phyloP scores from a whole-genome alignment of 768 basidiomycete species.

The Chiua virens region DNA sequence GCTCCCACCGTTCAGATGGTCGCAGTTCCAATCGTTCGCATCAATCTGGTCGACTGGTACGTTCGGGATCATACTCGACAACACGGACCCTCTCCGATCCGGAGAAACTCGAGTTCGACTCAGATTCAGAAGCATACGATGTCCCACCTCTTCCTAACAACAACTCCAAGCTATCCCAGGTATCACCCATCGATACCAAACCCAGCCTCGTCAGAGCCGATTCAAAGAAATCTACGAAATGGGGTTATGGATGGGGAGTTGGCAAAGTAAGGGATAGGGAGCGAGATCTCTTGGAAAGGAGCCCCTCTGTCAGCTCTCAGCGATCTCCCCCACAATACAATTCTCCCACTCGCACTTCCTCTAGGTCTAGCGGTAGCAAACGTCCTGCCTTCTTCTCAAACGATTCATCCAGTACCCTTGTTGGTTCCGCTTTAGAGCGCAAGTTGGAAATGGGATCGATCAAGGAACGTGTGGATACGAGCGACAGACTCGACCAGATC shows the following conservation, averaged over 20 bases:
- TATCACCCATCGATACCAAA: conserved; percentile 34
- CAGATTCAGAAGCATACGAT: conserved; percentile 64
- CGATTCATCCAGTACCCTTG: conserved; percentile 69
- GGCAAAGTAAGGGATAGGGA: conserved; percentile 55
- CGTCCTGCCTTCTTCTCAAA: conserved; percentile 49
- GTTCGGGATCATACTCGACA: conserved; percentile 45
- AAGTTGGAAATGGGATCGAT: conserved; percentile 64
- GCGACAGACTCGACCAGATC: conserved; percentile 57
- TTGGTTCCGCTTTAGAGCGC: conserved; percentile 71
- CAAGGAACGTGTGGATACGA: conserved; percentile 55
- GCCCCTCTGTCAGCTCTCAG: conserved; percentile 37
- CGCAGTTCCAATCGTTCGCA: conserved; percentile 22
- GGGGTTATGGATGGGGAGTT: conserved; percentile 73
- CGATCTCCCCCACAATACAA: conserved; percentile 35
- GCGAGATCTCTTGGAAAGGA: conserved; percentile 33
- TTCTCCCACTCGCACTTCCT: conserved; percentile 36
- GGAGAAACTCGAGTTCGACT: conserved; percentile 55
- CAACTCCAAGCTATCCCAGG: conserved; percentile 42
- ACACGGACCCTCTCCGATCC: conserved; percentile 40
- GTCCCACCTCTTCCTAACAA: conserved; percentile 28
- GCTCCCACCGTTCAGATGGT: conserved; percentile 27
- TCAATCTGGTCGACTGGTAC: conserved; percentile 31
- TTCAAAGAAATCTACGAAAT: conserved; percentile 56
- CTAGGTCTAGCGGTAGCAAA: conserved; percentile 40
- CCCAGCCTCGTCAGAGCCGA: conserved; percentile 53